Evolutionary conservation across 306 rosid species (phyloP), one percentile per base, ranked within the genome.

Genomic region (Cotoneaster glaucophyllus): DNA sequence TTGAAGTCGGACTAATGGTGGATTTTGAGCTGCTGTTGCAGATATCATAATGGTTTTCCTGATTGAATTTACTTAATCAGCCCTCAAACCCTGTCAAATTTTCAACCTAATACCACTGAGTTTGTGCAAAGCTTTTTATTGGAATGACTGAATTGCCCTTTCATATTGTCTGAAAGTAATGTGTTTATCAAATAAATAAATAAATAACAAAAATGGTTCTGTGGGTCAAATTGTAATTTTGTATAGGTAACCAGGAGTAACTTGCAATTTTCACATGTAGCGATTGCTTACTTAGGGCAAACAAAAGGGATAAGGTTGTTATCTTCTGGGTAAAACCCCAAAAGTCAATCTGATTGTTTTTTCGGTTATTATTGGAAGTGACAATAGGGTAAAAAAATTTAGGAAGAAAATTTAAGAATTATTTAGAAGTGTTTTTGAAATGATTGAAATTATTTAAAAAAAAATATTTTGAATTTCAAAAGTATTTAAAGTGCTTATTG

Each of bases 21-120:
- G 86, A 70, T 5, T 17, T 64, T 73, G 62, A 25, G 84, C 45
- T 64, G 83, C 83, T 56, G 80, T 81, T 77, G 87, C 84, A 82
- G 90, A 77, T 85, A 71, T 81, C 84, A 87, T 74, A 44, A 80
- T 83, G 66, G 65, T 76, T 39, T 65, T 54, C 26, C 45, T 22
- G 3, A 1, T 0, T 22, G 4, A 32, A 87, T 57, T 84, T 79
- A 81, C 92, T 12, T 6, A 67, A 34, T 26, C 28, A 48, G 25
- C 86, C 96, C 79, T 86, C 4, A 0, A 22, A 45, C 18, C 57
- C 71, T 21, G 62, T 75, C 82, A 48, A 73, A 77, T 77, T 87
- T 81, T 73, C 84, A 25, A 71, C 29, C 12, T 2, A 28, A 53
- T 26, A 41, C 68, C 74, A 21, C 12, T 13, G 52, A 10, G 48